phyloP scores from a whole-genome alignment of 179 eudicot genomes.

The Pouteria campechiana region DNA sequence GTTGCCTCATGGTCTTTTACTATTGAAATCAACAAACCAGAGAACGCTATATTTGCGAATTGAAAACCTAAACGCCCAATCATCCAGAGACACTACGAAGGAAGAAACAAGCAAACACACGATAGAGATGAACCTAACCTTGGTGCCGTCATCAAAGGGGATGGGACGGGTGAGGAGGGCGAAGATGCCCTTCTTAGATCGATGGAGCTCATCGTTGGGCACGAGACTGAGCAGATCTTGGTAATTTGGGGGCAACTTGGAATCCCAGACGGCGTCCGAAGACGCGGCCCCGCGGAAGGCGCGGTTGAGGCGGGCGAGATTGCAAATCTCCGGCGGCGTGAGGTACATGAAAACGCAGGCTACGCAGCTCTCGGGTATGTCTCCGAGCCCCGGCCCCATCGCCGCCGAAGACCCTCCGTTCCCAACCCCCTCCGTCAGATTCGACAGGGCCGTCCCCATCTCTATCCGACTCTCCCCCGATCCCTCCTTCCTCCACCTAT shows the following conservation, averaged over 20 bases:
- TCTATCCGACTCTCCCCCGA: background rate
- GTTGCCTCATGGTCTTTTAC: too few species aligned
- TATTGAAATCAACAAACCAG: too few species aligned
- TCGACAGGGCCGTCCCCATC: constrained; percentile 92
- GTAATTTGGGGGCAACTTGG: constrained; percentile 64
- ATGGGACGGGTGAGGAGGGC: constrained; percentile 59
- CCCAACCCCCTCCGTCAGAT: constrained; percentile 31
- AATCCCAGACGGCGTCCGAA: constrained; percentile 81
- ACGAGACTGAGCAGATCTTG: constrained; percentile 41
- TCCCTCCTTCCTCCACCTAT: too few species aligned
- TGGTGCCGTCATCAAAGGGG: constrained; percentile 50
- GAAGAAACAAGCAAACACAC: constrained; percentile 10
- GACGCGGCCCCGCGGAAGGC: constrained; percentile 93
- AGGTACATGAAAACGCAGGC: constrained; percentile 76
- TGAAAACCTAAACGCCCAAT: too few species aligned
- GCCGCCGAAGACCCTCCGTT: constrained; percentile 7
- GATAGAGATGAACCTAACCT: constrained; percentile 29
- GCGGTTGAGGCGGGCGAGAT: constrained; percentile 75
- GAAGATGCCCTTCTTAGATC: constrained; percentile 65
- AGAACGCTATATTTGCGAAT: too few species aligned
- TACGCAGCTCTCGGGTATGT: constrained; percentile 92
- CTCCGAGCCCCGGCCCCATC: constrained; percentile 59
- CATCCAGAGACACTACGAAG: too few species aligned
- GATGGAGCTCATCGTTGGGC: constrained; percentile 24
- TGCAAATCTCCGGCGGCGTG: constrained; percentile 91